These are phyloP conservation scores for Paraphoma chrysanthemicola DNA, from an alignment of 2,329 filamentous ascomycete genomes.

Conservation along the genomic window DNA sequence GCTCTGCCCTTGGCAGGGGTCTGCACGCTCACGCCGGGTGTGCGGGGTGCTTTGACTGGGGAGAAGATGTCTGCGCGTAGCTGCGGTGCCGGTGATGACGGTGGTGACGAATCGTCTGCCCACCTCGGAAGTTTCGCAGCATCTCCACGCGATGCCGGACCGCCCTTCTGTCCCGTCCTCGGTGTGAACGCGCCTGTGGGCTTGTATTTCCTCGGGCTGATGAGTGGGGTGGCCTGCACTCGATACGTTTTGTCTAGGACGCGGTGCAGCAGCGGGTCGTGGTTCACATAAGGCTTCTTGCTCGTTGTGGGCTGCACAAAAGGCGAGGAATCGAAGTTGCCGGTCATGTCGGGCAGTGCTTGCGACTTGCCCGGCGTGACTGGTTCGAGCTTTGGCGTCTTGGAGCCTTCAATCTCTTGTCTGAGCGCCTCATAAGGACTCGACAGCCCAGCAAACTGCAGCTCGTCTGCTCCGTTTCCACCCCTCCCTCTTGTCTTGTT, in stretches of 20 bases:
- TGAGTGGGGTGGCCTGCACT: constrained; percentile 87
- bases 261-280: constrained; percentile 85
- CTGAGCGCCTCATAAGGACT: constrained; percentile 80
- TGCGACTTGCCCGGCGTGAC: constrained; percentile 47
- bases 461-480: constrained; percentile 28
- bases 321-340: constrained; percentile 56
- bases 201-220: constrained; percentile 61
- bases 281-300: constrained; percentile 48
- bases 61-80: constrained; percentile 87
- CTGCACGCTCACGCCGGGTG: constrained; percentile 82
- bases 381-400: constrained; percentile 37
- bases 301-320: constrained; percentile 54
- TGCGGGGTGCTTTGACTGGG: constrained; percentile 69
- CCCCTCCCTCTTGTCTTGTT: constrained; percentile 19
- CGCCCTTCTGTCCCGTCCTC: constrained; percentile 38
- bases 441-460: constrained; percentile 68
- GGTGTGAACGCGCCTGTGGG: constrained; percentile 48
- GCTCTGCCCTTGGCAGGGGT: constrained; percentile 65
- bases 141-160: constrained; percentile 31
- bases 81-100: constrained; percentile 73
- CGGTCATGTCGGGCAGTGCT: constrained; percentile 51
- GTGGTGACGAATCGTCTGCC: constrained; percentile 55
- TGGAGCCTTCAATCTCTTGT: constrained; percentile 67
- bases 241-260: constrained; percentile 97
- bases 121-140: constrained; percentile 30